These are phyloP conservation scores for Apiospora sp. DNA, from an alignment of 2,329 filamentous ascomycete genomes.

Conservation along the genomic window DNA sequence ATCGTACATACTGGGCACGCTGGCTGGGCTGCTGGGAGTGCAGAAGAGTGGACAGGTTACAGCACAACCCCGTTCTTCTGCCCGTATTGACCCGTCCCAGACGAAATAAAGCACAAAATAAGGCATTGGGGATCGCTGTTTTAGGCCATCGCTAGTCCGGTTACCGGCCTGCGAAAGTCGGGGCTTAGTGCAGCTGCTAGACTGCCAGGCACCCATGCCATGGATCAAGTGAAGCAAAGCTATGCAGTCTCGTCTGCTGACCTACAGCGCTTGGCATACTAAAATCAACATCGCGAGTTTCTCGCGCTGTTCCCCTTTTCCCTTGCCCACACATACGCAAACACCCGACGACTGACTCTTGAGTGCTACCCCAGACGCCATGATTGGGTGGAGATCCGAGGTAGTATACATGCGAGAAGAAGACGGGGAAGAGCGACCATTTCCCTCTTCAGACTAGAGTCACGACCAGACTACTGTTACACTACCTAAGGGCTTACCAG, in stretches of 20 bases:
- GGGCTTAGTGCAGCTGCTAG: constrained; percentile 9
- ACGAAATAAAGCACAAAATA: constrained; percentile 4
- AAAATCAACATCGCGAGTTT: not conserved
- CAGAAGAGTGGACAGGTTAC: not conserved
- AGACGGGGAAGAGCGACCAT: not conserved
- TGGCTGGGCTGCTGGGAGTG: not conserved
- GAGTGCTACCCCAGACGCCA: constrained; percentile 2
- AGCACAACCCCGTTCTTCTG: not conserved
- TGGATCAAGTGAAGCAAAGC: not conserved
- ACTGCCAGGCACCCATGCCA: constrained; percentile 13
- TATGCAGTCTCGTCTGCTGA: not conserved
- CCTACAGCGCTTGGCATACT: constrained; percentile 7
- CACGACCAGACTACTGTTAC: constrained; percentile 4
- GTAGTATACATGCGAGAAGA: not conserved
- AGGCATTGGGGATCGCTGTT: constrained; percentile 19
- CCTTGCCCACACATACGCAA: not conserved
- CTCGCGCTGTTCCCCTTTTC: not conserved
- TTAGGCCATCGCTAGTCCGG: constrained; percentile 19
- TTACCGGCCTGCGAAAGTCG: constrained; percentile 19
- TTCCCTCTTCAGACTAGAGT: not conserved
- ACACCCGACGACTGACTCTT: constrained; percentile 15
- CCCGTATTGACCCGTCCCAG: constrained; percentile 12
- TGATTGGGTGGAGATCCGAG: constrained; percentile 5
- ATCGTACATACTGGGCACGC: constrained; percentile 1
- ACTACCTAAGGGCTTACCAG: constrained; percentile 10